Evolutionary conservation across 306 rosid genomes (phyloP), one percentile per base, ranked within the genome.

Genomic region (Rosa multiflora): DNA sequence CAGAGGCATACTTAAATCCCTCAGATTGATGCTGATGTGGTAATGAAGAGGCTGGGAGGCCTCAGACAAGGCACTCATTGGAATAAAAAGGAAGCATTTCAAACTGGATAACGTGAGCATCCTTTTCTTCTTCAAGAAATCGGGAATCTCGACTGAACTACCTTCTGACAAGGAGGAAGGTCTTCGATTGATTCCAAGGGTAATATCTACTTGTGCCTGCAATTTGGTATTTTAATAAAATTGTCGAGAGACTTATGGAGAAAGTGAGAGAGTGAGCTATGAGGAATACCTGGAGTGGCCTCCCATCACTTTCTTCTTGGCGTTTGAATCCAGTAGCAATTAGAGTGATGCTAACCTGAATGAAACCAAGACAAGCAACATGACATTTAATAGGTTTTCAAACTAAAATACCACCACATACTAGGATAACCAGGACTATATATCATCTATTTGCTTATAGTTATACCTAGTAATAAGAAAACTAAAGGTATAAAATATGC

Each of bases 311-410:
- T 82, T 95, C 98, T 81, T 95, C 99, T 88, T 92, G 99, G 75
- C 98, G 98, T 93, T 93, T 95, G 90, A 95, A 93, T 82, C 99
- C 99, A 42, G 99, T 93, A 17, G 99, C 97, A 83, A 95, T 95
- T 37, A 95, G 85, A 70, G 99, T 95, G 75, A 95, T 95, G 82
- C 99, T 95, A 51, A 95, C 97, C 99, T 95, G 87, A 73, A 83
- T 42, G 66, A 82, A 78, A 79, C 71, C 82, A 82, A 80, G 56
- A 15, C 74, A 78, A 59, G 78, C 32, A 56, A 20, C 59, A 74
- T 72, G 73, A 37, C 73, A 69, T 71, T n/a, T 76, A 73, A 46
- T 32, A 37, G 26, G 77, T 32, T 58, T 51, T 11, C 53, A 51
- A 5, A 73, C 73, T 17, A 20, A 49, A 37, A 5, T 3, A 14